Conservation (phyloP, 2,329 filamentous ascomycete genomes). For the Exophiala calicioides region DNA sequence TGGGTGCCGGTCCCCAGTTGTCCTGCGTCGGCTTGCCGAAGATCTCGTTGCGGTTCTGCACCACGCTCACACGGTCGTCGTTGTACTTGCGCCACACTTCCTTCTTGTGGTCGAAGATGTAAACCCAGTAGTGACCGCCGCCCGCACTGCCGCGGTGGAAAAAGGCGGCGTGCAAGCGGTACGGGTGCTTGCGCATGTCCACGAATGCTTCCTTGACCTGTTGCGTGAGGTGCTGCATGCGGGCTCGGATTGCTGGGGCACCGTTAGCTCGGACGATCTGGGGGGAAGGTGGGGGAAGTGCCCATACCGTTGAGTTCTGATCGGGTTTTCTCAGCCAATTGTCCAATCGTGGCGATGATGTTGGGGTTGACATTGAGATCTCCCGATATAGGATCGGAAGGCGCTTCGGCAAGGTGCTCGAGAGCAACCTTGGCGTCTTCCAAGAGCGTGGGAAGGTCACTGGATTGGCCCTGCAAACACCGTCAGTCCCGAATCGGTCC, state of each 20-base stretch:
- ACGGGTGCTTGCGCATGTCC: conserved; percentile 66
- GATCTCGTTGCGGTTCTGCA: conserved; percentile 63
- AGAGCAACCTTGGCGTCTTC: conserved; percentile 27
- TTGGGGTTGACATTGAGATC: conserved; percentile 20
- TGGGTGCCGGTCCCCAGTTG: conserved; percentile 58
- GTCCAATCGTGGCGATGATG: conserved; percentile 20
- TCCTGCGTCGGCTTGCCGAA: conserved; percentile 36
- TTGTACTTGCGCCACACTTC: conserved; percentile 92
- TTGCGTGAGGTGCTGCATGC: conserved; percentile 26
- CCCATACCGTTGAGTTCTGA: conserved; percentile 23
- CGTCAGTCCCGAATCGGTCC: neutral
- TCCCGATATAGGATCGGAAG: conserved; percentile 17
- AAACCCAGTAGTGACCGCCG: conserved; percentile 94
- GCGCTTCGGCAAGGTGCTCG: conserved; percentile 21
- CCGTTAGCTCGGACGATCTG: neutral
- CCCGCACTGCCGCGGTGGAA: conserved; percentile 72
- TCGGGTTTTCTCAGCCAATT: conserved; percentile 22
- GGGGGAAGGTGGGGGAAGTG: neutral
- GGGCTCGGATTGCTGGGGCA: conserved; percentile 15
- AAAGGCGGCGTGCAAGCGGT: conserved; percentile 87
- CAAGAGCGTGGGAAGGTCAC: conserved; percentile 26
- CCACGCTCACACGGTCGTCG: conserved; percentile 75
- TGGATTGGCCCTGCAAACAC: conserved; percentile 24
- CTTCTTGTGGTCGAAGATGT: conserved; percentile 84
- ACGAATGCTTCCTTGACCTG: conserved; percentile 62